Evolutionary conservation across 345 rosid species (phyloP), one percentile per base, ranked within the genome.

Genomic region (Jatropha curcas): DNA sequence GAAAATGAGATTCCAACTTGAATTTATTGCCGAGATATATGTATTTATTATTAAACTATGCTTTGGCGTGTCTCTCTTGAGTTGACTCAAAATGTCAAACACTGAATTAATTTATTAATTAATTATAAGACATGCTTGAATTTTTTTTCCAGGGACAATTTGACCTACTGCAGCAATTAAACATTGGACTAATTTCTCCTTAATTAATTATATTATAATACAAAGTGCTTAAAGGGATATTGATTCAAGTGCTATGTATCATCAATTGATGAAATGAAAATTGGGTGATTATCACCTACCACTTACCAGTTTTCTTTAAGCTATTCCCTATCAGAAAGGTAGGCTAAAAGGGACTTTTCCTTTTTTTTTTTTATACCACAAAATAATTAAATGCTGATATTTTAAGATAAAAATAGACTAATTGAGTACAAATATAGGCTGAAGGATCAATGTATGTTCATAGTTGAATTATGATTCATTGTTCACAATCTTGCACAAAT

Each of bases 401-500:
- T 71, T 60, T 27, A 60, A 61, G 24, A 16, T 10, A 30, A 24
- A 34, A 71, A 60, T 50, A 41, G 33, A 48, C 74, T 46, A 2
- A 9, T 39, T 7, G 31, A 37, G 22, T 19, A 67, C 9, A 19
- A 37, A 45, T 2, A 46, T 7, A 7, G 57, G 55, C 34, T 46
- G 12, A 59, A 71, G 43, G 10, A 71, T 60, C 67, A 33, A 45
- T 43, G 22, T 25, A 62, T 33, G 0, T 71, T 60, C 60, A 31
- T 33, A 71, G 75, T 61, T 61, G 75, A 61, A 61, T 14, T 51
- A 50, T 71, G 75, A 71, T 60, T 71, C 60, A 71, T 13, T 46
- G 27, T 8, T 61, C 68, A 61, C 67, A 71, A 37, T 37, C 31
- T 37, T 62, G 50, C 19, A 34, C 35, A 39, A 33, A 48, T 71